Base-by-base conservation (phyloP, 2,329 filamentous ascomycete species). In the Aspergillus pseudotamarii region DNA sequence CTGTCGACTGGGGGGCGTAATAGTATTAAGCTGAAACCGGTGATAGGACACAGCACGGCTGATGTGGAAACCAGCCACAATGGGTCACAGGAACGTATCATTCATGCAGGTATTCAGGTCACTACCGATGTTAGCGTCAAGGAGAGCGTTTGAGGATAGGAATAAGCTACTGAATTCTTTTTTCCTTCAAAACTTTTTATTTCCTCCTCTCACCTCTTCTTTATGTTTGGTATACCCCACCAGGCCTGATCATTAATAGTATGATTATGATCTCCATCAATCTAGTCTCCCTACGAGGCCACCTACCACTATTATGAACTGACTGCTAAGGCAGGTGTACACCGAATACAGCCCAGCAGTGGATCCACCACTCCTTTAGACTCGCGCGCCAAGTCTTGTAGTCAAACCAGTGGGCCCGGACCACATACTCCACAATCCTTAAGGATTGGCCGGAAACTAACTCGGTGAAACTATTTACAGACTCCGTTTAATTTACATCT, bases 61-160 rank as follows among this genome's bases (percentile, higher is more conserved):
- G 62, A 58, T 8, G 62, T 64, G 11, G 62, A 64, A 54, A 50
- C 62, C 19, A 60, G 59, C 16, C 34, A 45, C 19, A 62, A 60
- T 23, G 59, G 50, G 4, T 66, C 64, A 12, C 62, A 66, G 59
- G 64, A 66, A 34, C 57, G 62, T 34, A 64, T 66, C 30, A 56
- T 64, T 19, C 55, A 57, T 26, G 45, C 58, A 10, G 62, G 62
- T 9, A 64, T 64, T 14, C 58, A 68, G 21, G 51, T 55, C 1
- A 55, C 34, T 41, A 55, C 32, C 21, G 23, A 55, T 11, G 32
- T 55, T 10, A 30, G 51, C n/a, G 51, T 55, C n/a, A 38, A 41
- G 4, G n/a, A 38, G 32, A 55, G n/a, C 28, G 12, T 38, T 21
- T 55, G 14, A 38, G 12, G 34, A 12, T 6, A 11, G 6, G 30